Evolutionary conservation across 2,329 filamentous ascomycete genomes (phyloP), one percentile per base, ranked within the genome.

Genomic region (Xenoacremonium recifei): DNA sequence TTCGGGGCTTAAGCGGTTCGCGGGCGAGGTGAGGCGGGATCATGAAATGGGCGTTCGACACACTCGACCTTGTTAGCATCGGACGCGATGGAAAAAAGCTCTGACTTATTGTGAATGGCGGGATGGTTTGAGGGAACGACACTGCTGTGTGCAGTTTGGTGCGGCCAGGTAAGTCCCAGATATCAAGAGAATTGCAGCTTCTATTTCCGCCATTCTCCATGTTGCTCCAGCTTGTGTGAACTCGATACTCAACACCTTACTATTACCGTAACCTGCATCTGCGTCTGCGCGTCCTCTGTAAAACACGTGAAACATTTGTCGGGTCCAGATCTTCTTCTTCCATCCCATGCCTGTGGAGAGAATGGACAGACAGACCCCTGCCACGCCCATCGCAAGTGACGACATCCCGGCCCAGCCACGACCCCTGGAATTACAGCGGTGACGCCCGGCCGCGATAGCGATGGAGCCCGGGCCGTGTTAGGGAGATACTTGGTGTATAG

Each of bases 11-110:
- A 89, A 96, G 93, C 78, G 92, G 89, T 85, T 77, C 77, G 78
- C 71, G 72, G 79, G 82, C 68, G 71, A 74, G 71, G 76, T 69
- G 70, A 75, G 72, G 71, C 42, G 71, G 81, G 80, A 72, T 86
- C 81, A 80, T 99, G 93, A 97, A 84, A 90, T 90, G 79, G 85
- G 93, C 90, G 93, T 96, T 87, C 90, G 92, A 89, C 93, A 96
- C 92, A 96, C 78, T n/a, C 67, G 79, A 84, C 86, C 92, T 96
- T 97, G 90, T 96, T 95, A 72, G 74, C 72, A 79, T 89, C 91
- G 92, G 84, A 96, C 92, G 93, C 91, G 82, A 89, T 85, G 79
- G 87, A 59, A 84, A 87, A 89, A 85, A 95, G 87, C 89, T 96
- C 92, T 97, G 92, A 97, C 68, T 69, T 70, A 69, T 73, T 42